These are phyloP conservation scores for Flaveria ramosissima DNA, from an alignment of 129 eudicot genomes.

Conservation along the genomic window DNA sequence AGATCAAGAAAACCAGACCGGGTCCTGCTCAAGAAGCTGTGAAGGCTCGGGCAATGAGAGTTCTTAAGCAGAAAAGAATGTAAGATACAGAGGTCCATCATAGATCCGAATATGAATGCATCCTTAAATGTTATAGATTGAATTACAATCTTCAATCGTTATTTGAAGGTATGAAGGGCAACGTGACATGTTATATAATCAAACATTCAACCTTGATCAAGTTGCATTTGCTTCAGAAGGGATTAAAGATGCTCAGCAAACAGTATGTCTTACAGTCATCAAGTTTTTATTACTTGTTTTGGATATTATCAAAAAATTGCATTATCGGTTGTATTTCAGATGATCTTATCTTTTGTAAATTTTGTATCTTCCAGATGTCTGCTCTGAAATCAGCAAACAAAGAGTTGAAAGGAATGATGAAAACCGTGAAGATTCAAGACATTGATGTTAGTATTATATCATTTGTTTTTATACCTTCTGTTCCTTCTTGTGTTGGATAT, in stretches of 20 bases:
- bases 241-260: conserved; percentile 97
- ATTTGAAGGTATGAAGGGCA: conserved; percentile 91
- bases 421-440: conserved; percentile 91
- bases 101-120: not conserved
- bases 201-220: conserved; percentile 93
- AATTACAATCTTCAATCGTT: conserved; percentile 15
- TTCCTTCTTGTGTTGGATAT: not conserved
- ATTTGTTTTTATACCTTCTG: not conserved
- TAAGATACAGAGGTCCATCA: conserved; percentile 28
- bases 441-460: conserved; percentile 66
- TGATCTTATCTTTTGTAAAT: not conserved
- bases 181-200: conserved; percentile 97
- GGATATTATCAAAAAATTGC: not conserved
- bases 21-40: conserved; percentile 98
- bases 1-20: conserved; percentile 80
- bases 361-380: conserved; percentile 66
- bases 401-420: conserved; percentile 99
- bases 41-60: conserved; percentile 87
- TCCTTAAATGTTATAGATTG: not conserved
- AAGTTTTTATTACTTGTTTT: conserved; percentile 4
- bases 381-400: conserved; percentile 94
- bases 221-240: conserved; percentile 98
- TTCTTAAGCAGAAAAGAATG: conserved; percentile 85
- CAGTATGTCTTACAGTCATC: conserved; percentile 54
- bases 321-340: not conserved